These are phyloP conservation scores for Schwanniomyces sp. DNA, from an alignment of 805 yeast species.

Conservation along the genomic window DNA sequence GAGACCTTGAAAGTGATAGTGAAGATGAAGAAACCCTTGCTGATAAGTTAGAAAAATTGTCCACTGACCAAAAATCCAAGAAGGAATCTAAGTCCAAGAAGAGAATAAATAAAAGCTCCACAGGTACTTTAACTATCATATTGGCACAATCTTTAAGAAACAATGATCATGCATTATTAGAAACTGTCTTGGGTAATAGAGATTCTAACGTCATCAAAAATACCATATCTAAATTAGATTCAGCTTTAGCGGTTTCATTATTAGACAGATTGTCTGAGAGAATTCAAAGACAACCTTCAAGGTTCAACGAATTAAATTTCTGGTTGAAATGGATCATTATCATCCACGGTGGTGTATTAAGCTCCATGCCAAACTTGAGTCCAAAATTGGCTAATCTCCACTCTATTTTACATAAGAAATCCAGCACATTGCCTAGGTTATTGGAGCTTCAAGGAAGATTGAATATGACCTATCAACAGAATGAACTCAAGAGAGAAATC, in stretches of 20 bases:
- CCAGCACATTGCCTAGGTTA: slow-evolving; percentile 48
- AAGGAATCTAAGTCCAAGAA: slow-evolving; percentile 40
- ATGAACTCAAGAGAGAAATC: slow-evolving; percentile 42
- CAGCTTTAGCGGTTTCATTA: slow-evolving; percentile 48
- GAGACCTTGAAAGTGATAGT: slow-evolving; percentile 51
- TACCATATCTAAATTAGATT: slow-evolving; percentile 49
- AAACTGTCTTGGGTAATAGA: slow-evolving; percentile 67
- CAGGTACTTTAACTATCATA: slow-evolving; percentile 70
- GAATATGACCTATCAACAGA: slow-evolving; percentile 45
- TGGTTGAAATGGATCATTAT: slow-evolving; percentile 60
- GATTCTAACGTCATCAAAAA: slow-evolving; percentile 51
- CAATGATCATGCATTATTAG: slow-evolving; percentile 82
- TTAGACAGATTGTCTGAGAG: slow-evolving; percentile 54
- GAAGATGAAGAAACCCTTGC: slow-evolving; percentile 39
- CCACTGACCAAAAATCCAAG: slow-evolving; percentile 20
- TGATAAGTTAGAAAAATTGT: slow-evolving; percentile 41
- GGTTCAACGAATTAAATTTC: slow-evolving; percentile 49
- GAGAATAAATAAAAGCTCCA: slow-evolving; percentile 56
- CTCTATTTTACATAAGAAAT: slow-evolving; percentile 47
- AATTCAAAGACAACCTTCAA: slow-evolving; percentile 49
- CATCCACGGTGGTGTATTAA: slow-evolving; percentile 48
- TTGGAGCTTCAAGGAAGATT: slow-evolving; percentile 53
- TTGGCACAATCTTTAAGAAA: slow-evolving; percentile 85
- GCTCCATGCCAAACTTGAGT: slow-evolving; percentile 41
- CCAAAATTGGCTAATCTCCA: slow-evolving; percentile 42